phyloP scores from a whole-genome alignment of 2,329 filamentous ascomycete species.

The Aspergillus alliaceus region DNA sequence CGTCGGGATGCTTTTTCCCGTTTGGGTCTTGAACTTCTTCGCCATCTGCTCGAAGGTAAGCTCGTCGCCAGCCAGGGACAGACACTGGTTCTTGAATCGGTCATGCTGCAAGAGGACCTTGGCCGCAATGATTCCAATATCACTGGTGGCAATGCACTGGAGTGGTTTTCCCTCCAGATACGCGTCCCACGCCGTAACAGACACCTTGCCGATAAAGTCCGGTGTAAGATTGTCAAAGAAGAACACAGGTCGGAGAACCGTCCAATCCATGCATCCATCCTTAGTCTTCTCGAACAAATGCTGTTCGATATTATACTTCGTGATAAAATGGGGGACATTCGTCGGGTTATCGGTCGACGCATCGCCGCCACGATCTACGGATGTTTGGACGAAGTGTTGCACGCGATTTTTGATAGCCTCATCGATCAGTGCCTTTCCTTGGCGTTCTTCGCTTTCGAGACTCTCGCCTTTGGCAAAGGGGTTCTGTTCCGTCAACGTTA shows the following conservation, averaged over 20 bases:
- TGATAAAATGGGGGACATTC: conserved; percentile 61
- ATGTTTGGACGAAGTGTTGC: conserved; percentile 63
- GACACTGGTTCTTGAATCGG: conserved; percentile 36
- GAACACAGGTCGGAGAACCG: conserved; percentile 60
- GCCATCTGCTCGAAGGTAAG: conserved; percentile 49
- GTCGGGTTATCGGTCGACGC: conserved; percentile 54
- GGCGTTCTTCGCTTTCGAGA: conserved; percentile 45
- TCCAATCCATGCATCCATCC: conserved; percentile 56
- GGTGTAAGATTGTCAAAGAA: conserved; percentile 61
- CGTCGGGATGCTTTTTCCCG: conserved; percentile 45
- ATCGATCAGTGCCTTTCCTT: conserved; percentile 61
- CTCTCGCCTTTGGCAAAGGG: neutral
- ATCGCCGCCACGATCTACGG: conserved; percentile 63
- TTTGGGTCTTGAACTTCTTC: conserved; percentile 47
- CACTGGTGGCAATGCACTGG: conserved; percentile 45
- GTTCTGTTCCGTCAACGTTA: no score
- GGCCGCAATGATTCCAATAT: conserved; percentile 55
- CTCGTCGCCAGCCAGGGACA: conserved; percentile 54
- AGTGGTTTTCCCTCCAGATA: conserved; percentile 44
- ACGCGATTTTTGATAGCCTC: conserved; percentile 57
- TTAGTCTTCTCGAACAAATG: conserved; percentile 50
- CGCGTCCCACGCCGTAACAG: conserved; percentile 44
- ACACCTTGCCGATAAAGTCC: conserved; percentile 50
- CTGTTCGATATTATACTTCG: conserved; percentile 62
- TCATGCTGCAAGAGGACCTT: conserved; percentile 49